Conservation (phyloP, 108 stramenopile species). For the Skeletonema grethae region DNA sequence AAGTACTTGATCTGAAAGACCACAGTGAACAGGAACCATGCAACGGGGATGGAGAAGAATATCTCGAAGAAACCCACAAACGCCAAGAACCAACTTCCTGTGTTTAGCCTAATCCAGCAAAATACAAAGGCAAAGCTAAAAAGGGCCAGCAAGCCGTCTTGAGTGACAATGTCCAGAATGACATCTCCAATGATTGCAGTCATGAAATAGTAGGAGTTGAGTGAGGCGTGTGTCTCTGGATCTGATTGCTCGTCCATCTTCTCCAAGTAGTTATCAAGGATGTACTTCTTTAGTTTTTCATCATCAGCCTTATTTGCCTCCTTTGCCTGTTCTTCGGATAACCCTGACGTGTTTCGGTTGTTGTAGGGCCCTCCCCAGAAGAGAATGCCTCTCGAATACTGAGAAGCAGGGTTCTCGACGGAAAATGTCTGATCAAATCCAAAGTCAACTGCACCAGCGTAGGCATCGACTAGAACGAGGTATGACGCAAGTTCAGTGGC, state of each 20-base stretch:
- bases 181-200: conserved; percentile 51
- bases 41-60: conserved; percentile 52
- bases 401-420: conserved; percentile 38
- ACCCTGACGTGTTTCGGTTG: conserved; percentile 11
- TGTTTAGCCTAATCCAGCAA: conserved; percentile 45
- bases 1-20: conserved; percentile 58
- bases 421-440: conserved; percentile 47
- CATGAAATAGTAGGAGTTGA: conserved; percentile 67
- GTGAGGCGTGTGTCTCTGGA: conserved; percentile 3
- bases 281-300: conserved; percentile 38
- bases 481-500: conserved; percentile 48
- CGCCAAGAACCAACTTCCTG: conserved; percentile 54
- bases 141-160: conserved; percentile 48
- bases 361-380: conserved; percentile 55
- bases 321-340: conserved; percentile 24
- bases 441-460: conserved; percentile 46
- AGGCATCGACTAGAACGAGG: conserved; percentile 39
- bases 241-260: conserved; percentile 40
- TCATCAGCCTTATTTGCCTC: conserved; percentile 19
- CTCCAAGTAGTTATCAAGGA: conserved; percentile 29
- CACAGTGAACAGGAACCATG: conserved; percentile 56
- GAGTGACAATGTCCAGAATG: conserved; percentile 43
- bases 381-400: conserved; percentile 49
- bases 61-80: conserved; percentile 57
- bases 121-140: conserved; percentile 51